Base-by-base conservation (phyloP, 495 filamentous ascomycete species). In the Penicillium macrosclerotiorum region DNA sequence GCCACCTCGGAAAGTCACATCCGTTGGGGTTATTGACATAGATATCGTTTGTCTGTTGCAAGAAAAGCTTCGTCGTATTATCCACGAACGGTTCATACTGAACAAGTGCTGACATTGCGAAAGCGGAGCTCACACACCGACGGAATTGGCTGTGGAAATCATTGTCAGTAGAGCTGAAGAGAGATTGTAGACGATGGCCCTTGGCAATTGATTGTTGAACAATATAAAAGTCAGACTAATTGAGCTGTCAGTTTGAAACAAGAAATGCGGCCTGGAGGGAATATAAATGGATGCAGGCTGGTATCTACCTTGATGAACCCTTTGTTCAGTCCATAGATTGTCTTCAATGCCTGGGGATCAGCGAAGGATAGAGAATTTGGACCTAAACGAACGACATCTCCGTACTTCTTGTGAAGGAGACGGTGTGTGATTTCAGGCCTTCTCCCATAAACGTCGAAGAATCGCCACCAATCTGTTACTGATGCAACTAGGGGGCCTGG, bases 321-420 rank as follows among this genome's bases (percentile, higher is more conserved):
- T 63, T 89, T 90, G 56, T 89, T 89, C 44, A 90, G 70, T 1
- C 88, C 84, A 56, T 91, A 93, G 20, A 93, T 91, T 6, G 73
- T 72, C 57, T 84, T 87, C 35, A 89, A 64, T 9, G 84, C 81
- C 38, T 74, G 72, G 0, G 86, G 84, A 52, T 87, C 77, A 3
- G 78, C 72, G 50, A 89, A 85, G 0, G 83, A 84, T 17, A 89
- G 62, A 1, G 72, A 70, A 47, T 85, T 81, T 9, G 86, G 86
- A 3, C 85, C 82, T 9, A 89, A 62, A 22, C 86, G 77, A 4
- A 90, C 82, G 4, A 90, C 71, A 47, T 84, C 78, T 9, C 86
- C 86, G 63, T 90, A 76, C 62, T 87, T 78, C 11, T 71, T 73
- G 59, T 91, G 88, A 8, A 92, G 68, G 5, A 62, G 68, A 26